Percentiles rank a stretch among this genome's conserved stretches.
Conservation (phyloP, 1,139 yeast genomes). For the Sugiyamaella novakii region DNA sequence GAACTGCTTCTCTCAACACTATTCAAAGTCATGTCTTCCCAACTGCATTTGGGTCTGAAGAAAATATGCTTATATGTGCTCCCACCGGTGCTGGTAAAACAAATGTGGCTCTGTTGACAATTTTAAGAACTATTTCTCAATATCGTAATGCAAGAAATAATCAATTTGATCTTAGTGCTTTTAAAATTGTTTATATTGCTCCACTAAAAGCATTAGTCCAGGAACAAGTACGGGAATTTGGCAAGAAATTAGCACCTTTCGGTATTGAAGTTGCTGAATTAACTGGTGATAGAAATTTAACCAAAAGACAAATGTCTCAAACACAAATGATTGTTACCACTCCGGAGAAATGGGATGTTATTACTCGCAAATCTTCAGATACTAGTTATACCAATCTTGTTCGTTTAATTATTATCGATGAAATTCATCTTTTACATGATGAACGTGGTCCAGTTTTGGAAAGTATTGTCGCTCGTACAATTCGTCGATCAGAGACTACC, state of each 20-base stretch:
- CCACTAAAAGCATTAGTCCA: slow-evolving; percentile 94
- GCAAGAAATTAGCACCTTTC: slow-evolving; percentile 63
- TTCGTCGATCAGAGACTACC: slow-evolving; percentile 51
- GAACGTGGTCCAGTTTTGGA: slow-evolving; percentile 95
- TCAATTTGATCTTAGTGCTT: slow-evolving; percentile 53
- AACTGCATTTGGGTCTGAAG: slow-evolving; percentile 67
- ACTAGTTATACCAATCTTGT: slow-evolving; percentile 64
- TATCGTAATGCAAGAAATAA: slow-evolving; percentile 54
- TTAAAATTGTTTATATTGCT: slow-evolving; percentile 87
- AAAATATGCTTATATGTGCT: slow-evolving; percentile 83
- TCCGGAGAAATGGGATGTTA: slow-evolving; percentile 96
- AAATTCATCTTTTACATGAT: slow-evolving; percentile 89
- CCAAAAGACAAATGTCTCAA: slow-evolving; percentile 71
- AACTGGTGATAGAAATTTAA: slow-evolving; percentile 86
- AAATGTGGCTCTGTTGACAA: slow-evolving; percentile 85
- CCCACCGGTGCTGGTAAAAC: slow-evolving; percentile 99
- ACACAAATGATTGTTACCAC: slow-evolving; percentile 91
- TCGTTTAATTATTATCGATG: slow-evolving; percentile 82
- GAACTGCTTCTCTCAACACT: slow-evolving; percentile 65
- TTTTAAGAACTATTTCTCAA: slow-evolving; percentile 62
- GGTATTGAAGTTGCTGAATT: slow-evolving; percentile 81
- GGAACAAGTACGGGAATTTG: slow-evolving; percentile 89
- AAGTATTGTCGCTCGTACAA: slow-evolving; percentile 76
- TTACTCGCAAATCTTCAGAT: slow-evolving; percentile 77
- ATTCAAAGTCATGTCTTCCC: slow-evolving; percentile 86